Evolutionary conservation across 164 flowering plant genomes (phyloP), one percentile per base, ranked within the genome.

Genomic region (Tetrastigma voinierianum): DNA sequence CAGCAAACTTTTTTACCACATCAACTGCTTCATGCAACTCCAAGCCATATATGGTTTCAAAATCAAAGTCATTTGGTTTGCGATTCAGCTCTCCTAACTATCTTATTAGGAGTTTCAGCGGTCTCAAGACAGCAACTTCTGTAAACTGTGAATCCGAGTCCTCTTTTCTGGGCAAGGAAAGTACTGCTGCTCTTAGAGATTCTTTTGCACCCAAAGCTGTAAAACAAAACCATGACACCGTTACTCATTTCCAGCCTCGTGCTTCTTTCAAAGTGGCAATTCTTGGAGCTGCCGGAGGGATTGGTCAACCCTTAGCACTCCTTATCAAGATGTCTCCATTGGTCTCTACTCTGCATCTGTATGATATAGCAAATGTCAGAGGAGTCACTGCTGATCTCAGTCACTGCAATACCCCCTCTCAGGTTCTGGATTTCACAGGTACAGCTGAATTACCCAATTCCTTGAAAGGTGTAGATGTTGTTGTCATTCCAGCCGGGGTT

Each of bases 381-480:
- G 93, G 93, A 70, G 86, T 87, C 75, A 86, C 88, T 45, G 88
- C 87, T 43, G 90, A 86, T 72, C 81, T 87, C 25, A 84, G 88
- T 62, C 90, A 87, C 75, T 87, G 90, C 86, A 87, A 86, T 69
- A 86, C 93, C 47, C 88, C 90, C 0, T 82, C 90, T 13, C 77
- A 78, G 66, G 88, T 86, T 24, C 61, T 75, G 40, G 90, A 76
- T 74, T 87, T 86, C 74, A 86, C 90, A 1, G 93, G 93, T 4
- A 59, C 72, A 13, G 46, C 86, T 60, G 88, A 86, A 64, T 75
- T 86, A 47, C 82, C 78, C 48, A 61, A 77, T 46, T 74, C 69
- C 20, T 75, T 86, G 74, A 84, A 82, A 74, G 90, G 82, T 52
- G 88, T 82, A 10, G 76, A 87, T 66, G 90, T 87, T 46, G 89